phyloP scores from a whole-genome alignment of 345 rosid species.

The Populus euphratica region DNA sequence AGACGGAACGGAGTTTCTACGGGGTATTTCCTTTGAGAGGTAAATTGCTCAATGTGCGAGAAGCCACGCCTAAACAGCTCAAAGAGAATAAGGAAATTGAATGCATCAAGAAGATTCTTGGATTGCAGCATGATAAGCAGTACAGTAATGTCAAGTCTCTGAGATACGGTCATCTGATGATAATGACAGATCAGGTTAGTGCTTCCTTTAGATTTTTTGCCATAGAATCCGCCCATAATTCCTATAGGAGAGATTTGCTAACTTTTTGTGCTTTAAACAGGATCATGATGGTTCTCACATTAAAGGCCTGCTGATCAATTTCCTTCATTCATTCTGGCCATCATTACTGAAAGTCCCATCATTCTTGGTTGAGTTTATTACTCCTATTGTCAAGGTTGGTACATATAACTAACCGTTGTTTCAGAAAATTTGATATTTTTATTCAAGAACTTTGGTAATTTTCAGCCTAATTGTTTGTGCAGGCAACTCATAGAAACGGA shows the following conservation, averaged over 20 bases:
- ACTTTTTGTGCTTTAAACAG: constrained; percentile 40
- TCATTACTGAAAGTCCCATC: constrained; percentile 78
- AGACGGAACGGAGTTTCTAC: constrained; percentile 54
- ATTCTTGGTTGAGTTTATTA: constrained; percentile 87
- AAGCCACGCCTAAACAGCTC: constrained; percentile 77
- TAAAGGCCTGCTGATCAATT: constrained; percentile 87
- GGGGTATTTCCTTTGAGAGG: constrained; percentile 97
- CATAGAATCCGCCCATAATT: neutral
- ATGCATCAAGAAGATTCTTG: constrained; percentile 84
- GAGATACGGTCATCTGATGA: constrained; percentile 98
- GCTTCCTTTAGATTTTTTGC: neutral
- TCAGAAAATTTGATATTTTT: neutral
- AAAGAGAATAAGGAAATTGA: constrained; percentile 85
- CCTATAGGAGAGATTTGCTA: neutral
- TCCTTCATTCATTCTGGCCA: constrained; percentile 96
- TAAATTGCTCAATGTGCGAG: constrained; percentile 89
- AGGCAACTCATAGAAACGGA: constrained; percentile 66
- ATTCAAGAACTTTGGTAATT: neutral
- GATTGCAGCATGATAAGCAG: constrained; percentile 73
- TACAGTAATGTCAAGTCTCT: constrained; percentile 72
- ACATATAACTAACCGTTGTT: neutral
- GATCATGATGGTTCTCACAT: constrained; percentile 99
- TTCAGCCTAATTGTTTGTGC: constrained; percentile 4
- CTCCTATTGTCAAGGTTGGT: constrained; percentile 92
- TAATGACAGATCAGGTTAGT: constrained; percentile 95